Base-by-base conservation (phyloP, 192 early-diverging fungal species). In the Rhizoclosmatium globosum region DNA sequence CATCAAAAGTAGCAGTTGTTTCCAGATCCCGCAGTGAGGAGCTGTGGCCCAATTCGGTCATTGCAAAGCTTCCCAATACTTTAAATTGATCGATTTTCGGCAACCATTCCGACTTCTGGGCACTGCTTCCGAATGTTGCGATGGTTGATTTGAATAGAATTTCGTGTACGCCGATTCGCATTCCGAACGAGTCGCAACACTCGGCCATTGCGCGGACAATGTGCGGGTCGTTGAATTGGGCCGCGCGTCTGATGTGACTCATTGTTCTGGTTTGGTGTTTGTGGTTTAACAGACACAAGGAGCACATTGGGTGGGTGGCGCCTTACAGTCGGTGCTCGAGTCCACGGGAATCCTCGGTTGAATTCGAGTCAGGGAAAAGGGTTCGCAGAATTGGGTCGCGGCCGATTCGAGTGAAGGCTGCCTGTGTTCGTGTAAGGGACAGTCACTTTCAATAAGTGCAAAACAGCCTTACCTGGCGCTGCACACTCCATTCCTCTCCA, bases 1-100 rank as follows among this genome's bases (percentile, higher is more conserved):
- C 71, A 76, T 92, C 90, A 65, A 84, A 91, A 13, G 91, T 91
- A n/a, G 91, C 90, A 4, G 85, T 87, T 0, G 91, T 92, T 81
- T 91, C 90, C 50, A 92, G 73, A 56, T 88, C 91, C 67, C 90
- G 86, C 39, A 92, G 79, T 68, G 84, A 85, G 9, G 90, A 78
- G 46, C 64, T 86, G 67, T 92, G 88, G 39, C 90, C 90, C 43
- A 92, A 66, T 76, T 92, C 91, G 15, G 90, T 91, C 91, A 92
- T 91, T 3, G 90, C 91, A 81, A 91, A 92, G 68, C 91, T 89
- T 66, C 91, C 91, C 68, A 91, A 70, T 11, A 91, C 78, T 65
- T 85, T 79, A 78, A 82, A 91, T 58, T 83, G 86, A 23, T 83
- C 80, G 19, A 91, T 83, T 60, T 90, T 85, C 19, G 83, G 84